Percentiles rank a stretch among this genome's conserved stretches.
phyloP scores from a whole-genome alignment of 2,329 filamentous ascomycete species.

The Podosphaera fusca region DNA sequence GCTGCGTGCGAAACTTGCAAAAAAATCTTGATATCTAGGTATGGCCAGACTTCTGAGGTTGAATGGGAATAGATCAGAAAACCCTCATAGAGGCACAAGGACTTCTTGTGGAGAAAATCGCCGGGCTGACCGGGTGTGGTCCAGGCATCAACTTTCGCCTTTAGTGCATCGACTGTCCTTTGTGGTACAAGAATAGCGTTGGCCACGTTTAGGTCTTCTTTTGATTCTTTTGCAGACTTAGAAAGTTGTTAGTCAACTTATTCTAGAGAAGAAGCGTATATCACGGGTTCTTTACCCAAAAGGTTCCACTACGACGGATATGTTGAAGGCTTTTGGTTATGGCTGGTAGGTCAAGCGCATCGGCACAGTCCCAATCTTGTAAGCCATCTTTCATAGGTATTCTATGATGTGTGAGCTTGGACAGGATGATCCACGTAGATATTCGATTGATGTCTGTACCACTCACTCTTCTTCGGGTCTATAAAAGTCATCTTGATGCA shows the following conservation, averaged over 20 bases:
- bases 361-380: constrained; percentile 80
- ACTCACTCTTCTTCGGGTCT: constrained; percentile 48
- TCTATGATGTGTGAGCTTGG: constrained; percentile 16
- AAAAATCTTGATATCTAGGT: constrained; percentile 58
- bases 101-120: constrained; percentile 16
- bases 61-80: constrained; percentile 57
- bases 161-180: constrained; percentile 23
- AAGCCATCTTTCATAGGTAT: constrained; percentile 35
- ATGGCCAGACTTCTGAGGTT: constrained; percentile 26
- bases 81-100: constrained; percentile 60
- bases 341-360: constrained; percentile 46
- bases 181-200: constrained; percentile 29
- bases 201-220: constrained; percentile 39
- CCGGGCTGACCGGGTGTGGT: constrained; percentile 23
- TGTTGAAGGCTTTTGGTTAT: constrained; percentile 45
- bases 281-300: constrained; percentile 27
- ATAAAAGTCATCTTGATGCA: constrained; percentile 96
- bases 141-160: constrained; percentile 24
- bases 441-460: background rate
- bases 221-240: constrained; percentile 28
- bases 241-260: constrained; percentile 3
- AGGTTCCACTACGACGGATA: constrained; percentile 43
- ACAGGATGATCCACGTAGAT: background rate
- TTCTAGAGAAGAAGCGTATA: background rate
- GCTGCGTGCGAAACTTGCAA: constrained; percentile 42